phyloP scores from a whole-genome alignment of 1,284 basidiomycete species.

The Chondrostereum purpureum region DNA sequence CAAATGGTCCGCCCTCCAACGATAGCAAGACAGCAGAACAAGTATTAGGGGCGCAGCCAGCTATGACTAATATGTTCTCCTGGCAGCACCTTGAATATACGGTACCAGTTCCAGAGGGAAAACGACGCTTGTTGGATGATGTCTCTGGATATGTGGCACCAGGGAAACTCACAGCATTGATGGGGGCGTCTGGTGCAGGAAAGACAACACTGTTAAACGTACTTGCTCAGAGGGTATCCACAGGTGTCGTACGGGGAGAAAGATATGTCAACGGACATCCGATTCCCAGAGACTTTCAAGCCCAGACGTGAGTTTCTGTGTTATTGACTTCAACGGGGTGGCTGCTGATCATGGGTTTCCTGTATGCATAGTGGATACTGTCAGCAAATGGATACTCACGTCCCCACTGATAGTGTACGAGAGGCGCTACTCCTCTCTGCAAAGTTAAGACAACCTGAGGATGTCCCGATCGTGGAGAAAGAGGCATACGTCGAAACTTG shows the following conservation, averaged over 20 bases:
- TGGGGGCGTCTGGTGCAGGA: slow-evolving; percentile 40
- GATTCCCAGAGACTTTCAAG: slow-evolving; percentile 68
- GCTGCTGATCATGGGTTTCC: slow-evolving; percentile 32
- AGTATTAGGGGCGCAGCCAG: slow-evolving; percentile 17
- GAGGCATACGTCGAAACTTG: slow-evolving; percentile 68
- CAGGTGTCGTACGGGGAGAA: slow-evolving; percentile 72
- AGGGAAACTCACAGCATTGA: slow-evolving; percentile 66
- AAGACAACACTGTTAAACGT: slow-evolving; percentile 41
- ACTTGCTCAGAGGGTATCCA: slow-evolving; percentile 68
- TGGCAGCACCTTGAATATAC: slow-evolving; percentile 58
- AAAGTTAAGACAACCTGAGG: slow-evolving; percentile 68
- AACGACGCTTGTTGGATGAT: slow-evolving; percentile 57
- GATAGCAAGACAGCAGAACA: slow-evolving; percentile 14
- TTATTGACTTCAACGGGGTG: background rate
- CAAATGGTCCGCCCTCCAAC: slow-evolving; percentile 5
- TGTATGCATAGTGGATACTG: slow-evolving; percentile 30
- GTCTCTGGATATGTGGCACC: slow-evolving; percentile 79
- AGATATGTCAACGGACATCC: slow-evolving; percentile 70
- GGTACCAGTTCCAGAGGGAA: slow-evolving; percentile 48
- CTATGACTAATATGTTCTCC: slow-evolving; percentile 42
- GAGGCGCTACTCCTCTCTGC: slow-evolving; percentile 85
- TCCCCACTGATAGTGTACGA: slow-evolving; percentile 70
- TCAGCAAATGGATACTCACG: slow-evolving; percentile 30
- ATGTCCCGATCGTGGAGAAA: slow-evolving; percentile 67
- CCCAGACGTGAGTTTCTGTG: slow-evolving; percentile 46